Conservation (phyloP, 371 early-diverging fungal species). For the Paraphysoderma sedebokerense region DNA sequence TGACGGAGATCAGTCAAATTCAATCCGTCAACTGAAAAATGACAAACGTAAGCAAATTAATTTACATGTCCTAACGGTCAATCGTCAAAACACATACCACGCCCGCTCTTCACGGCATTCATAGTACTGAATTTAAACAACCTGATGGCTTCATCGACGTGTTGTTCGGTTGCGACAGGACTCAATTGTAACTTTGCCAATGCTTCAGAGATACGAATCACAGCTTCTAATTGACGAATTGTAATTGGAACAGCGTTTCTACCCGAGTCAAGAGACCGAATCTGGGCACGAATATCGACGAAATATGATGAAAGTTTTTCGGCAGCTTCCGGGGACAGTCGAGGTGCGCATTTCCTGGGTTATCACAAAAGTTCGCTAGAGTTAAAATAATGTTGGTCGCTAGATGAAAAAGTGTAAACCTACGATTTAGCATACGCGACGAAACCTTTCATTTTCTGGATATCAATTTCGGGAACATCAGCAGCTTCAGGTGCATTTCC, state of each 20-base stretch:
- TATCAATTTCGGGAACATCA: slow-evolving; percentile 47
- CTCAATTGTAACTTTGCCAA: slow-evolving; percentile 95
- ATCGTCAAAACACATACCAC: too few species aligned
- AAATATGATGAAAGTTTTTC: slow-evolving; percentile 87
- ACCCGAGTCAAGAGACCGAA: slow-evolving; percentile 61
- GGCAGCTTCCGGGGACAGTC: slow-evolving; percentile 70
- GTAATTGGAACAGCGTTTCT: slow-evolving; percentile 93
- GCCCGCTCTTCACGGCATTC: slow-evolving; percentile 82
- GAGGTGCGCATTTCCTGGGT: slow-evolving; percentile 74
- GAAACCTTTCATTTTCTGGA: slow-evolving; percentile 84
- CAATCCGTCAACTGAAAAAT: too few species aligned
- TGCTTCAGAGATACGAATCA: slow-evolving; percentile 97
- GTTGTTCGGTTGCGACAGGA: slow-evolving; percentile 65
- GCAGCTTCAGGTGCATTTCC: slow-evolving; percentile 33
- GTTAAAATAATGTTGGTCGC: background rate
- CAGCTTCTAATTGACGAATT: slow-evolving; percentile 97
- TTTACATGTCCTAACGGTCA: too few species aligned
- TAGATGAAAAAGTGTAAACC: slow-evolving; percentile 6
- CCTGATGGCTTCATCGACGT: slow-evolving; percentile 98
- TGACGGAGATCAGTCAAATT: too few species aligned
- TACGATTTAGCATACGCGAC: slow-evolving; percentile 84
- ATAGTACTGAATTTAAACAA: slow-evolving; percentile 96
- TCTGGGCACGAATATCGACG: slow-evolving; percentile 77
- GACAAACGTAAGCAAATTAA: too few species aligned
- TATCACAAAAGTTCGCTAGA: background rate